Evolutionary conservation across 768 basidiomycete genomes (phyloP).

Genomic region (Pulveroboletus sp.): DNA sequence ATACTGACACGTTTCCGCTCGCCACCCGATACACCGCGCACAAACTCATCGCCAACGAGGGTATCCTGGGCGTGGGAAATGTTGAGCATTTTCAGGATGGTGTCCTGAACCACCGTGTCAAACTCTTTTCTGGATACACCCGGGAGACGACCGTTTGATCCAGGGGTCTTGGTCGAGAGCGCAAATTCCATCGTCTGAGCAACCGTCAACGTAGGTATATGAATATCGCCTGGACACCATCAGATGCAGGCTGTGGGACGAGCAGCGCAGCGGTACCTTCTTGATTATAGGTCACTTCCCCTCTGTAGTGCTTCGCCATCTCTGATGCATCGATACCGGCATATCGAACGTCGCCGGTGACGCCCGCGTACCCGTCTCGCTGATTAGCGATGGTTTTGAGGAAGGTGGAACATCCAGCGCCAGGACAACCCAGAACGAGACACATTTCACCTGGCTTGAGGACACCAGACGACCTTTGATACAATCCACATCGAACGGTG

Average conservation of each 20-base stretch:
- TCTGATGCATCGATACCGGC: conserved; percentile 73
- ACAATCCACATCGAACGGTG: not conserved
- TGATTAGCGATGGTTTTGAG: conserved; percentile 80
- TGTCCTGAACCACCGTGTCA: conserved; percentile 49
- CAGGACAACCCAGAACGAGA: conserved; percentile 77
- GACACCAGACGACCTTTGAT: conserved; percentile 56
- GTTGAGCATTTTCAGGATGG: conserved; percentile 74
- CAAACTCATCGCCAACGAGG: conserved; percentile 82
- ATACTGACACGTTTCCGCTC: conserved; percentile 80
- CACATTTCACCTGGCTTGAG: conserved; percentile 84
- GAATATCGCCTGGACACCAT: conserved; percentile 57
- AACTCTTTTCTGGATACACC: conserved; percentile 60
- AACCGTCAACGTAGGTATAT: conserved; percentile 79
- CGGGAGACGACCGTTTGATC: conserved; percentile 66
- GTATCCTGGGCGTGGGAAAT: conserved; percentile 76
- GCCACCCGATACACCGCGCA: conserved; percentile 76
- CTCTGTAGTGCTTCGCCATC: conserved; percentile 72
- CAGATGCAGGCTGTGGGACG: not conserved
- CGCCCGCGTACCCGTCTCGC: conserved; percentile 55
- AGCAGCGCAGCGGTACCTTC: conserved; percentile 44
- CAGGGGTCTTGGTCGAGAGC: conserved; percentile 69
- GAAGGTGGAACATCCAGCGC: conserved; percentile 83
- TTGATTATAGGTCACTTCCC: conserved; percentile 75
- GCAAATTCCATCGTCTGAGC: conserved; percentile 72
- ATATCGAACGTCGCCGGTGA: conserved; percentile 74